Conservation (phyloP, 352 stramenopile genomes). For the Achlya hypogyna region DNA sequence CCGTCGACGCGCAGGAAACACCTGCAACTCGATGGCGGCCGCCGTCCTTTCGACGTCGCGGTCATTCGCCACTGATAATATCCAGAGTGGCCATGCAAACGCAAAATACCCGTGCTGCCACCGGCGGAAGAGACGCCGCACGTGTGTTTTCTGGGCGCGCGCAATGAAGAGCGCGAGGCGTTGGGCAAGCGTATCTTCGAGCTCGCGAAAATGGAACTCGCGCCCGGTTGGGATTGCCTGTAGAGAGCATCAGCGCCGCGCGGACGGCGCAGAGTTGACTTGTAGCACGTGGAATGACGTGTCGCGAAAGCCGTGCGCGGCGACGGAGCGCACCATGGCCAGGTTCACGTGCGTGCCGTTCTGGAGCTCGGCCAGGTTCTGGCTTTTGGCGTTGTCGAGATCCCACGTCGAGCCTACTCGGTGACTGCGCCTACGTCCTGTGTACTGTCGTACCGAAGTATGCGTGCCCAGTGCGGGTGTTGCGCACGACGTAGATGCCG, state of each 20-base stretch:
- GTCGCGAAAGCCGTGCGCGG: conserved; percentile 33
- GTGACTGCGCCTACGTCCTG: background rate
- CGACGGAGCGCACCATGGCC: conserved; percentile 34
- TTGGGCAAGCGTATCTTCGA: conserved; percentile 37
- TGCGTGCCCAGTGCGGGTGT: conserved; percentile 44
- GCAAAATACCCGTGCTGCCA: conserved; percentile 2
- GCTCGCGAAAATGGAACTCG: conserved; percentile 42
- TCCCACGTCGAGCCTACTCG: conserved; percentile 42
- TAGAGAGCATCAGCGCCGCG: background rate
- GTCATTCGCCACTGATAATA: background rate
- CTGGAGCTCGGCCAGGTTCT: conserved; percentile 39
- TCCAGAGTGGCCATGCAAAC: background rate
- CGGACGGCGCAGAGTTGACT: conserved; percentile 19
- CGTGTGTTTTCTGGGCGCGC: background rate
- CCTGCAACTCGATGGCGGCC: conserved; percentile 33
- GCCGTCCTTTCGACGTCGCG: conserved; percentile 24
- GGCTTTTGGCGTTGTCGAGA: conserved; percentile 39
- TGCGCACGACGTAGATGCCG: conserved; percentile 57
- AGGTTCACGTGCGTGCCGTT: conserved; percentile 35
- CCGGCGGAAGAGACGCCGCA: background rate
- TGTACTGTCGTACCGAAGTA: conserved; percentile 34
- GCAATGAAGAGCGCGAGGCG: conserved; percentile 32
- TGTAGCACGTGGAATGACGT: conserved; percentile 54
- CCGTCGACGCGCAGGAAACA: background rate
- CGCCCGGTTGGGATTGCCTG: conserved; percentile 5